phyloP scores from a whole-genome alignment of 106 monocot species.

The Dendrobium huoshanense region DNA sequence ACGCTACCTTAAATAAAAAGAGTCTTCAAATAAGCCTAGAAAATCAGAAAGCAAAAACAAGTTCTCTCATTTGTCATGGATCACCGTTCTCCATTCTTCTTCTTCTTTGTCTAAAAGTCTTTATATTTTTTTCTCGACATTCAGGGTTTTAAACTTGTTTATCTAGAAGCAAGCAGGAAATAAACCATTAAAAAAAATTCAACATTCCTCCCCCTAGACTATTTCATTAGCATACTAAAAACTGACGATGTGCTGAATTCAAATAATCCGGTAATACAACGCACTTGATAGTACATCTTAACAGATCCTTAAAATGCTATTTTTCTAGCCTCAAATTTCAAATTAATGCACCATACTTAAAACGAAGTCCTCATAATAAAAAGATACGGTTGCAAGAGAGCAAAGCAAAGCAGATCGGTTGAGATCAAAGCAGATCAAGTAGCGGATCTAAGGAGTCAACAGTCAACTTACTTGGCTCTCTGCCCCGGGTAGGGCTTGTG shows the following conservation, averaged over 20 bases:
- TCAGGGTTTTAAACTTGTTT: background rate
- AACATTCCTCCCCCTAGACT: background rate
- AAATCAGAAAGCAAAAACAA: background rate
- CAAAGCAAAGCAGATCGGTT: background rate
- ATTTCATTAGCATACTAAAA: background rate
- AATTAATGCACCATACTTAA: background rate
- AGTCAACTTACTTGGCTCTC: slow-evolving; percentile 44
- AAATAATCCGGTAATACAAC: background rate
- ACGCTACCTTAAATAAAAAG: background rate
- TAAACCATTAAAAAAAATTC: background rate
- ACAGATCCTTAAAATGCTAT: background rate
- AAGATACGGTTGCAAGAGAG: background rate
- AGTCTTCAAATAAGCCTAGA: background rate
- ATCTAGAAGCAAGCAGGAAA: background rate
- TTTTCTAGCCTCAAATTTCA: background rate
- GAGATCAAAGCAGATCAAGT: background rate
- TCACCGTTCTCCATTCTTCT: background rate
- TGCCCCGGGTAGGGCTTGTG: slow-evolving; percentile 51
- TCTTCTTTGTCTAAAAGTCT: background rate
- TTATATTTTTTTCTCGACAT: background rate
- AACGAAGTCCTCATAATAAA: background rate
- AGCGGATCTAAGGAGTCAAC: background rate
- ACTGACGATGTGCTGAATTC: background rate
- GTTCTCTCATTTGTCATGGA: background rate
- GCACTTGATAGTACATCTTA: background rate